phyloP scores from a whole-genome alignment of 495 filamentous ascomycete species.

The Tuber borchii region DNA sequence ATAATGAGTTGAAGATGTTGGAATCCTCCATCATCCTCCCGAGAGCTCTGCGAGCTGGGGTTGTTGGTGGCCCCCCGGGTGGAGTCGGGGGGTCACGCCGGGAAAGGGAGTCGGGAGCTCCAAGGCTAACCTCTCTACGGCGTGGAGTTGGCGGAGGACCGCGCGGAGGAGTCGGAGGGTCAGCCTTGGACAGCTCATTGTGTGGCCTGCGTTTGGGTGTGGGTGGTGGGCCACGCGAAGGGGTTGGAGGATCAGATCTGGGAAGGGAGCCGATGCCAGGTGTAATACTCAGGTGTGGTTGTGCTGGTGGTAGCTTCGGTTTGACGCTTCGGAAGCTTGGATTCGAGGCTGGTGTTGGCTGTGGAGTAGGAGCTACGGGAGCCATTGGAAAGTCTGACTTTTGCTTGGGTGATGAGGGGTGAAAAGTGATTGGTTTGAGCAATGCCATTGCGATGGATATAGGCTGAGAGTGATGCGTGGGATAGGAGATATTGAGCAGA shows the following conservation, averaged over 20 bases:
- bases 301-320: neutral
- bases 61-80: constrained; percentile 25
- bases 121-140: constrained; percentile 11
- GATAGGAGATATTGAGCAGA: constrained; percentile 13
- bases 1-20: constrained; percentile 15
- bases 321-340: neutral
- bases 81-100: constrained; percentile 32
- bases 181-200: constrained; percentile 27
- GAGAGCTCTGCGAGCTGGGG: constrained; percentile 20
- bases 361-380: neutral
- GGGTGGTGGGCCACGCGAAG: constrained; percentile 29
- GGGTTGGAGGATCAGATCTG: constrained; percentile 30
- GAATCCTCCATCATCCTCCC: neutral
- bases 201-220: constrained; percentile 26
- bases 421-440: constrained; percentile 34
- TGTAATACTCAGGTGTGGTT: constrained; percentile 18
- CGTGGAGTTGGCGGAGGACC: constrained; percentile 26
- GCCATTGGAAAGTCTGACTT: neutral
- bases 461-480: constrained; percentile 24
- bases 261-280: constrained; percentile 25
- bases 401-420: constrained; percentile 19
- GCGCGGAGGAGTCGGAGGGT: constrained; percentile 30
- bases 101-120: constrained; percentile 27
- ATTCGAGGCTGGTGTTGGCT: neutral
- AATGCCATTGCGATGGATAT: constrained; percentile 33